phyloP scores from a whole-genome alignment of 306 rosid genomes.

The Prunus fruticosa region DNA sequence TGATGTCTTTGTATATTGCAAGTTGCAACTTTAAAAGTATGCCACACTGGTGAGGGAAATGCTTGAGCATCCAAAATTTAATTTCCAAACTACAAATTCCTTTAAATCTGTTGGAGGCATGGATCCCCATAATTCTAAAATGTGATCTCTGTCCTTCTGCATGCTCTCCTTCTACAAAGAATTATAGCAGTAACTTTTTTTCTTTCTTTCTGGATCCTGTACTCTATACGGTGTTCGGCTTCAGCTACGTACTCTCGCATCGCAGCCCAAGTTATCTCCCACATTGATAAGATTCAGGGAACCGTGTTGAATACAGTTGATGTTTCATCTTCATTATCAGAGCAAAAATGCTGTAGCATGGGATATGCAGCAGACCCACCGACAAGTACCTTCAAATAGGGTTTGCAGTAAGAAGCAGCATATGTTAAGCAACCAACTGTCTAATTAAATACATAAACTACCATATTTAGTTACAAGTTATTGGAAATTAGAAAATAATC shows the following conservation, averaged over 20 bases:
- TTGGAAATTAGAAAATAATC: conserved; percentile 10
- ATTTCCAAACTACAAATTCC: conserved; percentile 4
- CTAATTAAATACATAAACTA: no score
- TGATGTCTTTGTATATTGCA: neutral
- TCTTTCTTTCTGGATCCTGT: no score
- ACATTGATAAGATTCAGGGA: conserved; percentile 63
- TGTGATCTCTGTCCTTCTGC: conserved; percentile 11
- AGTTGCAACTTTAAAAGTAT: neutral
- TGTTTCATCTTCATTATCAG: conserved; percentile 84
- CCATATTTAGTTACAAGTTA: neutral
- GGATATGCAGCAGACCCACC: conserved; percentile 81
- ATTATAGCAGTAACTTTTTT: neutral
- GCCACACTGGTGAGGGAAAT: neutral
- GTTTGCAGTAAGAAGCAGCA: neutral
- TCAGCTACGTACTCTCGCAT: conserved; percentile 5
- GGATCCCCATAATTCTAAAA: conserved; percentile 2
- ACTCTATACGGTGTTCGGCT: neutral
- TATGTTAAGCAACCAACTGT: neutral
- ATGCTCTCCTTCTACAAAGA: conserved; percentile 14
- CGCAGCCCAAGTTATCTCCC: conserved; percentile 26
- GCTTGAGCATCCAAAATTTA: conserved; percentile 18
- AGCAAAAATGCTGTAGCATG: conserved; percentile 82
- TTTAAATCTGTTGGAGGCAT: conserved; percentile 8
- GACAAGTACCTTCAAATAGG: conserved; percentile 62
- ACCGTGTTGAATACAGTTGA: conserved; percentile 53